These are phyloP conservation scores for Fomitopsis schrenkii DNA, from an alignment of 1,284 basidiomycete species.

Conservation along the genomic window DNA sequence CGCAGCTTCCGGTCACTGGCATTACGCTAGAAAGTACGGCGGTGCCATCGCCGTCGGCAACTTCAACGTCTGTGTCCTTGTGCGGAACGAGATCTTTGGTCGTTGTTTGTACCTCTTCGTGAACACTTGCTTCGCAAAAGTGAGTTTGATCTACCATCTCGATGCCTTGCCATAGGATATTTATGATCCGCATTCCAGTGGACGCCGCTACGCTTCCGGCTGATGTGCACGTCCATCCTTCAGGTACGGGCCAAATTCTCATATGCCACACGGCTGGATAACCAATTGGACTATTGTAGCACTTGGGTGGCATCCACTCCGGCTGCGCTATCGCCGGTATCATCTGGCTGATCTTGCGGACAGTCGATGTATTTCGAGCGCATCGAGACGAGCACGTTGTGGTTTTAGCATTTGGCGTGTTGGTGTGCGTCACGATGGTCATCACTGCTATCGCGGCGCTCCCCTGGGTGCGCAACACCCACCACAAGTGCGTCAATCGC, in stretches of 20 bases:
- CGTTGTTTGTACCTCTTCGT: constrained; percentile 46
- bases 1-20: constrained; percentile 59
- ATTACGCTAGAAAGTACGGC: constrained; percentile 53
- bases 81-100: constrained; percentile 57
- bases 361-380: constrained; percentile 48
- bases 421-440: constrained; percentile 51
- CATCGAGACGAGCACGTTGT: constrained; percentile 46
- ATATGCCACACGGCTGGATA: background rate
- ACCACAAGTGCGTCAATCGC: constrained; percentile 59
- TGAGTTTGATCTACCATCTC: constrained; percentile 18
- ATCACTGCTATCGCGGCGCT: constrained; percentile 58
- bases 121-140: constrained; percentile 59
- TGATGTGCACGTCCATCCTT: constrained; percentile 66
- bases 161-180: constrained; percentile 1
- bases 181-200: constrained; percentile 37
- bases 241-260: constrained; percentile 37
- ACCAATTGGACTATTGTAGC: constrained; percentile 31
- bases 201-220: constrained; percentile 66
- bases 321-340: constrained; percentile 68
- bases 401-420: constrained; percentile 54
- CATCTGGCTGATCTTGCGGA: constrained; percentile 59
- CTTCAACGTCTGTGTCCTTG: constrained; percentile 46
- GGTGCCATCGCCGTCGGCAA: constrained; percentile 60
- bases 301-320: constrained; percentile 73
- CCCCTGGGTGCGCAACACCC: constrained; percentile 70